Conservation (phyloP, 2,329 filamentous ascomycete species). For the Pseudogymnoascus sp. region DNA sequence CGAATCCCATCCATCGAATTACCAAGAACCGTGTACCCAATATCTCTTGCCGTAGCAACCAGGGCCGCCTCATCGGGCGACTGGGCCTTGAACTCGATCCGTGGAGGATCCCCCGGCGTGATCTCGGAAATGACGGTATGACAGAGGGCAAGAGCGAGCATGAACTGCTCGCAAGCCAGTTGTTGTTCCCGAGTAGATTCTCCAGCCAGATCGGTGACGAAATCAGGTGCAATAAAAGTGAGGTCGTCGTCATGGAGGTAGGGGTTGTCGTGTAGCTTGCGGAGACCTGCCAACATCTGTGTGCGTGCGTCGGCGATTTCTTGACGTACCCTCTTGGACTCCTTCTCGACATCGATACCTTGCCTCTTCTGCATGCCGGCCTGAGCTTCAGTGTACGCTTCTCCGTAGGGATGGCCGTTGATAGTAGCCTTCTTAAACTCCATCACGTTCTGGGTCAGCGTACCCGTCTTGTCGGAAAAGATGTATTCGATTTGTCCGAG, state of each 20-base stretch:
- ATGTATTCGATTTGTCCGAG: conserved; percentile 98
- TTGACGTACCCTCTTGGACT: conserved; percentile 59
- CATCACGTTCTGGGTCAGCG: conserved; percentile 88
- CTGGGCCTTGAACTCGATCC: conserved; percentile 92
- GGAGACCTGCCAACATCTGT: conserved; percentile 62
- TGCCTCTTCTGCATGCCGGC: conserved; percentile 90
- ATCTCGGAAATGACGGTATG: conserved; percentile 92
- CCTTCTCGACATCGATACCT: conserved; percentile 77
- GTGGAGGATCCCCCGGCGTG: conserved; percentile 76
- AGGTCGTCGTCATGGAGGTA: conserved; percentile 84
- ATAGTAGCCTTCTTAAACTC: conserved; percentile 98
- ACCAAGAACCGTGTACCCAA: conserved; percentile 87
- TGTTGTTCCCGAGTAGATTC: conserved; percentile 69
- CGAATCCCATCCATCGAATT: conserved; percentile 71
- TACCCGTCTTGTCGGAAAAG: conserved; percentile 91
- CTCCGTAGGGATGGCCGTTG: conserved; percentile 89
- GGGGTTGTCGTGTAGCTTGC: conserved; percentile 76
- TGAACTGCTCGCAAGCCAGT: conserved; percentile 75
- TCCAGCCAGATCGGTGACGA: conserved; percentile 73
- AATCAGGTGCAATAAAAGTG: conserved; percentile 88
- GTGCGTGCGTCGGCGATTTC: conserved; percentile 74
- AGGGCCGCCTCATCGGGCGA: conserved; percentile 94
- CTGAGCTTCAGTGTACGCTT: conserved; percentile 95
- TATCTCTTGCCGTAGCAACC: conserved; percentile 90
- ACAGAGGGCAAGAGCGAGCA: conserved; percentile 87